Percentiles rank a stretch among this genome's conserved stretches.
These are phyloP conservation scores for Colletotrichum lini DNA, from an alignment of 2,329 filamentous ascomycete genomes.

Conservation along the genomic window DNA sequence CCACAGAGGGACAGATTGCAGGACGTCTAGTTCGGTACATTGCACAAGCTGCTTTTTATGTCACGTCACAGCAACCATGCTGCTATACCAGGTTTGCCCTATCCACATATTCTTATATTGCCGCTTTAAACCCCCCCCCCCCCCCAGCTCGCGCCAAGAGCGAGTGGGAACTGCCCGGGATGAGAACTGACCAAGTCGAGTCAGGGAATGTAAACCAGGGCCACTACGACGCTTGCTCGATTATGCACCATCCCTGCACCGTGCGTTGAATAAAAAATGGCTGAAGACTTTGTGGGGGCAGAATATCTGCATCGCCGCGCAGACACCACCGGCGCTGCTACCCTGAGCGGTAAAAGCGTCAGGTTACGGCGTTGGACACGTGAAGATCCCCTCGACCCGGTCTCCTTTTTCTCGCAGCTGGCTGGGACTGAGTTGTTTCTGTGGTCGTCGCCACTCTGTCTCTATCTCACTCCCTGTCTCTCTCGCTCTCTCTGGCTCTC, in stretches of 20 bases:
- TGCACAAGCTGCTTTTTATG: background rate
- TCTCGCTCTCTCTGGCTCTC: too few relatives aligned
- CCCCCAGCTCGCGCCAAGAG: background rate
- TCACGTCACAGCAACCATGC: background rate
- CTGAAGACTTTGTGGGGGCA: background rate
- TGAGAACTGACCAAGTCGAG: background rate
- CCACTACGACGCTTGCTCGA: background rate
- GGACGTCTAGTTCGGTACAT: background rate
- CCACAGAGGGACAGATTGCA: background rate
- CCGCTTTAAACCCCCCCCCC: background rate
- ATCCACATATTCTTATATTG: background rate
- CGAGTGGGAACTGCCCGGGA: background rate
- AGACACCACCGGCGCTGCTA: background rate
- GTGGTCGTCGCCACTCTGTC: background rate
- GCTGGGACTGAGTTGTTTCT: background rate
- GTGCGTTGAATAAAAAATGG: background rate
- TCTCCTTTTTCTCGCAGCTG: background rate
- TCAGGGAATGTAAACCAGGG: background rate
- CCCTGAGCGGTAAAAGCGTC: background rate
- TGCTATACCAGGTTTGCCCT: background rate
- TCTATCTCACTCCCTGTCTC: too few relatives aligned
- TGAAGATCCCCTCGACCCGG: background rate
- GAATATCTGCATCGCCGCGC: background rate
- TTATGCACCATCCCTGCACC: background rate
- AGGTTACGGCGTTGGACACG: background rate